phyloP scores from a whole-genome alignment of 257 asterid genomes.

The Gentiana macrophylla region DNA sequence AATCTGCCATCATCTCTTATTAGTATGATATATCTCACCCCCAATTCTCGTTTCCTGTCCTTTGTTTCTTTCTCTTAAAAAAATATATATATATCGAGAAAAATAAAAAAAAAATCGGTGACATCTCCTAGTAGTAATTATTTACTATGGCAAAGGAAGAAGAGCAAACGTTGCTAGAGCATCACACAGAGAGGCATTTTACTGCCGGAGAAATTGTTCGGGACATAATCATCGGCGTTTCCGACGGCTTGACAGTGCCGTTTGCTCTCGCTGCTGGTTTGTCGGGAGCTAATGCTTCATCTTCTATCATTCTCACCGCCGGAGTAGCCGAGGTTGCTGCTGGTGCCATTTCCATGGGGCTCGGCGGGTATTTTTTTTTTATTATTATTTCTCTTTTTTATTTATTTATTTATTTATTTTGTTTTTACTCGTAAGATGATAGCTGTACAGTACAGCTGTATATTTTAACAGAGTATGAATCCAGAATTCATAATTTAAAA shows the following conservation, averaged over 20 bases:
- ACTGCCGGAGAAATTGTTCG: conserved; percentile 89
- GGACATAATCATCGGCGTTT: conserved; percentile 85
- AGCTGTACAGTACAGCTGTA: too few species aligned
- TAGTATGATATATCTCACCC: neutral
- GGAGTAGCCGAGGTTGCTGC: conserved; percentile 96
- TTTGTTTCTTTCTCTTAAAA: too few species aligned
- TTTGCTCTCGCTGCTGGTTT: conserved; percentile 95
- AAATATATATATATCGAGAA: neutral
- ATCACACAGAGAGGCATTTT: conserved; percentile 81
- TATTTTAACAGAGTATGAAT: too few species aligned
- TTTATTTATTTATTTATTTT: neutral
- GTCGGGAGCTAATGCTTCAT: conserved; percentile 89
- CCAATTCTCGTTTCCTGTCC: too few species aligned
- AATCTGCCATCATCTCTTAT: neutral
- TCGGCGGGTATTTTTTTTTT: conserved; percentile 60
- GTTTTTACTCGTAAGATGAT: too few species aligned
- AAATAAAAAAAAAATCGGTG: too few species aligned
- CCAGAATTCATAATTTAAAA: too few species aligned
- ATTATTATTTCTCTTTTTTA: neutral
- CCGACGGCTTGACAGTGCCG: conserved; percentile 92
- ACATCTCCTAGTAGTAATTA: too few species aligned
- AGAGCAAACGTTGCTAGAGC: conserved; percentile 30
- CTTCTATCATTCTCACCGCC: conserved; percentile 86
- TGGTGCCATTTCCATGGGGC: conserved; percentile 99
- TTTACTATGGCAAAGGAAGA: conserved; percentile 35